Evolutionary conservation across 371 early-diverging fungal species (phyloP), one percentile per base, ranked within the genome.

Genomic region (Actinomucor elegans): DNA sequence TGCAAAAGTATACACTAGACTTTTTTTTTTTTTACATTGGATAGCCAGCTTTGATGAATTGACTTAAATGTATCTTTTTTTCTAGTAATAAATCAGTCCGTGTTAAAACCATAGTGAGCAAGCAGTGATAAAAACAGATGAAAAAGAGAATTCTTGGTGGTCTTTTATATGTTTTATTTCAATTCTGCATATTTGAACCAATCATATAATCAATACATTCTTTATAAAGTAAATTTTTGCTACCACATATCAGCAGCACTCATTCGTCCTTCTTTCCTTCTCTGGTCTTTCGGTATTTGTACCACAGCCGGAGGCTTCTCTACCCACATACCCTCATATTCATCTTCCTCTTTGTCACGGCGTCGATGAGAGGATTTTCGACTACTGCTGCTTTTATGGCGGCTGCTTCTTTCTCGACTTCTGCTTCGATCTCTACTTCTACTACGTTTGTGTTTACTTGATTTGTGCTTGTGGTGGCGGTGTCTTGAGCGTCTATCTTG

Each of bases 231-330:
- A 15, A 46, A 33, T 38, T 21, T 36, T 34, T 18, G 31, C 42
- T 50, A 63, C 68, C 68, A 67, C 51, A 67, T 18, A 57, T 67
- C 64, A 9, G 64, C 56, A 38, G 68, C 68, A 5, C 55, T 63
- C 52, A 54, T 59, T 43, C 68, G 35, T 36, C 50, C 51, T 40
- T 46, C 36, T 10, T 28, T 36, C 18, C 17, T 49, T 41, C n/a
- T 5, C 4, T 4, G 41, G 5, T 24, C 26, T 38, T 9, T 38
- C 38, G 21, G 38, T 38, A 20, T 20, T 12, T 38, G 18, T 17
- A 45, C 24, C 36, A 48, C 48, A 38, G 17, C 36, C 17, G 55
- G 59, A 31, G 65, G 61, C 45, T 69, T 75, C 55, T 75, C 76
- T 1, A 75, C 73, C 76, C 76, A 75, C 40, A 58, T 46, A 0